Base-by-base conservation (phyloP, 495 filamentous ascomycete species). In the Lasiosphaeriaceae sp. region DNA sequence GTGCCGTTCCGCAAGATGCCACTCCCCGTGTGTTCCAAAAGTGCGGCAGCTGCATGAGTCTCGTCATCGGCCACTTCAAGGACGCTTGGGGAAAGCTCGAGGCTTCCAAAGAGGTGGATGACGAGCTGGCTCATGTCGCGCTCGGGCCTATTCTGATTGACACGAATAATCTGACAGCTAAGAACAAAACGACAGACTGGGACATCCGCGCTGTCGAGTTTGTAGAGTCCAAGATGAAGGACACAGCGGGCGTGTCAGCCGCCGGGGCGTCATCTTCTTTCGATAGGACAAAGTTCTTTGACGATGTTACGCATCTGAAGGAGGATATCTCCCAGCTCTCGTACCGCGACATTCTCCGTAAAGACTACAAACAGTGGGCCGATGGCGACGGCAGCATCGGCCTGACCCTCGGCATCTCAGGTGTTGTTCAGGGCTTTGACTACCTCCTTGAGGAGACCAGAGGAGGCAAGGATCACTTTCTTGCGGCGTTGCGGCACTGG, bases 341-440 rank as follows among this genome's bases (percentile, higher is more conserved):
- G 2, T 66, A 94, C 56, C 69, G 81, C 2, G 95, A 97, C 58
- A 80, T 96, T 16, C 68, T 97, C 47, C 80, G 86, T 55, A 92
- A 95, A 60, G 94, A 98, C 70, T 98, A 94, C 71, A 98, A 98
- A 73, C 81, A 87, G 55, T 98, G 92, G 92, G 72, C 64, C 4
- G 91, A 90, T 63, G 70, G 63, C 57, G 55, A 1, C 65, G n/a
- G 17, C 47, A 31, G 16, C 47, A 24, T 29, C 47, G 11, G 54
- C 6, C 57, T 82, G 26, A 79, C 73, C 19, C 70, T 98, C 9
- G 94, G 94, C 1, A 88, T 96, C 47, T 87, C 86, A 47, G 83
- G 83, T 11, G 77, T 89, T 4, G 84, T 92, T 24, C 86, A 86
- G 61, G 77, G 84, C 0, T 72, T 97, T 9, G 67, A 70, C 0